A percentile compares a stretch with the other conserved stretches of the same genome.
These are phyloP conservation scores for Pisolithus microcarpus DNA, from an alignment of 768 basidiomycete species.

Conservation along the genomic window DNA sequence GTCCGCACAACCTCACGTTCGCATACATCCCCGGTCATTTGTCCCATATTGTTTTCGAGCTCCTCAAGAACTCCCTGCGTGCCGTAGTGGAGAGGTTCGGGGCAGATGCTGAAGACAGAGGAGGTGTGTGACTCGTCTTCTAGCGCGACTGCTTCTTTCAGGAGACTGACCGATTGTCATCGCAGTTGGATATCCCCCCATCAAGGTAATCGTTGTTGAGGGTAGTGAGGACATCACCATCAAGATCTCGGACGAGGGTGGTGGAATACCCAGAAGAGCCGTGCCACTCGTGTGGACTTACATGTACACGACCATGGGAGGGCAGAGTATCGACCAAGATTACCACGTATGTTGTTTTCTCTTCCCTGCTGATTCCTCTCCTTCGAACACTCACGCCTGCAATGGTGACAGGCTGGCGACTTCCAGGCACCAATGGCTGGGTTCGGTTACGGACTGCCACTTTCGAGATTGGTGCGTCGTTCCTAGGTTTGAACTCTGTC, in stretches of 20 bases:
- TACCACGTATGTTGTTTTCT: slow-evolving; percentile 35
- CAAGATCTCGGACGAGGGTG: slow-evolving; percentile 97
- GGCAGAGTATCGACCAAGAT: slow-evolving; percentile 65
- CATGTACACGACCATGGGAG: slow-evolving; percentile 86
- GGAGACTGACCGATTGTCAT: background rate
- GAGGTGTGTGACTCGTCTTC: background rate
- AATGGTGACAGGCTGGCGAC: slow-evolving; percentile 53
- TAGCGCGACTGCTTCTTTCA: background rate
- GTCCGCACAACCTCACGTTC: slow-evolving; percentile 79
- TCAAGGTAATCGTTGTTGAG: slow-evolving; percentile 92
- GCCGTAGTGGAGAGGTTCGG: slow-evolving; percentile 94
- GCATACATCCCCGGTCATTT: slow-evolving; percentile 95
- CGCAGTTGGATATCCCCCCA: slow-evolving; percentile 56
- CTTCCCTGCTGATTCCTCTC: background rate
- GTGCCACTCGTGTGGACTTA: slow-evolving; percentile 98
- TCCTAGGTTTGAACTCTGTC: no score
- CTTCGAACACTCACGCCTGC: background rate
- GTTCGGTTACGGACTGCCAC: slow-evolving; percentile 87
- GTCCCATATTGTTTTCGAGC: slow-evolving; percentile 94
- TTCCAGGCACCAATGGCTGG: slow-evolving; percentile 99
- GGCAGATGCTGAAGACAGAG: slow-evolving; percentile 57
- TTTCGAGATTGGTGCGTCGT: slow-evolving; percentile 74
- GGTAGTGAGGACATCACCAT: slow-evolving; percentile 99
- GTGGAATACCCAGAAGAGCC: slow-evolving; percentile 80
- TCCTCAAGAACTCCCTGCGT: slow-evolving; percentile 94